These are phyloP conservation scores for Fistulifera pelliculosa DNA, from an alignment of 108 stramenopile species.

Conservation along the genomic window DNA sequence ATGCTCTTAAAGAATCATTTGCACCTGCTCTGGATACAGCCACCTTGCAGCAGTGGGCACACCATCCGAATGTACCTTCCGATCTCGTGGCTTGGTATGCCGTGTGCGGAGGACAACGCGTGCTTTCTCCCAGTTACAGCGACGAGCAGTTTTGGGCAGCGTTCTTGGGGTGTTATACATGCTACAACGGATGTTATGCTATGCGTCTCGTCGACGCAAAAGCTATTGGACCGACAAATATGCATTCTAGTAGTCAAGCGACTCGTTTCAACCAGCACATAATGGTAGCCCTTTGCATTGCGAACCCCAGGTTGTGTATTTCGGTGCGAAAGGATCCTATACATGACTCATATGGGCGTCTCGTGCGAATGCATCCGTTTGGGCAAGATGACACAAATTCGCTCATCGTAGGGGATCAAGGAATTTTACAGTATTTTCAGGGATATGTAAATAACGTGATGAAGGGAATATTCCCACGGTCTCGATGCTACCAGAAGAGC, in stretches of 20 bases:
- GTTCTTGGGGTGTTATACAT: conserved; percentile 15
- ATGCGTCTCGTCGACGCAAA: conserved; percentile 13
- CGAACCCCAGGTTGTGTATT: not conserved
- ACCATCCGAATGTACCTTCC: conserved; percentile 6
- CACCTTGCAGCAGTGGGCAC: not conserved
- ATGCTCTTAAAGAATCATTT: conserved; percentile 4
- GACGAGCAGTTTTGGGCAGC: conserved; percentile 8
- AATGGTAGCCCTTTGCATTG: not conserved
- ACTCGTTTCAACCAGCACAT: not conserved
- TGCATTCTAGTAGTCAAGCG: too few species aligned
- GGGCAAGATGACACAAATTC: not conserved
- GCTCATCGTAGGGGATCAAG: conserved; percentile 4
- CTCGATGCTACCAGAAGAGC: not conserved
- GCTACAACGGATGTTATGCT: conserved; percentile 9
- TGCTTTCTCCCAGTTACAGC: not conserved
- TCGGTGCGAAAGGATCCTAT: too few species aligned
- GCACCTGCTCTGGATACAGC: conserved; percentile 1
- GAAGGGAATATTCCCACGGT: conserved; percentile 1
- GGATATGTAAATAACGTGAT: conserved; percentile 8
- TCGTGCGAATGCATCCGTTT: not conserved
- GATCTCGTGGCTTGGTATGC: conserved; percentile 13
- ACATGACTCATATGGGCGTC: not conserved
- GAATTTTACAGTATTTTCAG: conserved; percentile 9
- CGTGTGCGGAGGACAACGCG: conserved; percentile 7
- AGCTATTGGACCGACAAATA: not conserved